Evolutionary conservation across 345 rosid genomes (phyloP).

Genomic region (Lepidium didymum): DNA sequence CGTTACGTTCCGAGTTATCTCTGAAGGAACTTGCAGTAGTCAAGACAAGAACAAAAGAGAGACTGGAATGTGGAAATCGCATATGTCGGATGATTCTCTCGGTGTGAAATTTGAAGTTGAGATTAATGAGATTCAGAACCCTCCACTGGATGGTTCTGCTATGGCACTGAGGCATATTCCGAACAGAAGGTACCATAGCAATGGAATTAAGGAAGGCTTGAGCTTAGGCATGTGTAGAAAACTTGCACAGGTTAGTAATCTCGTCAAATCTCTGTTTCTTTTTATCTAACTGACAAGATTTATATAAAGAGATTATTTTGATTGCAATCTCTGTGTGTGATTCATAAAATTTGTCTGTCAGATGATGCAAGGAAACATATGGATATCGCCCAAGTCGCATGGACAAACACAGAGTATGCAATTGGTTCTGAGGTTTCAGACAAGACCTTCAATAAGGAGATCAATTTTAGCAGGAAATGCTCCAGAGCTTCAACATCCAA

Average conservation of each 20-base stretch:
- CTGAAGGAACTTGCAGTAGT: constrained; percentile 35
- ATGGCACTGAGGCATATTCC: constrained; percentile 25
- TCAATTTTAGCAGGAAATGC: constrained; percentile 27
- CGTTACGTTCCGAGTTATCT: constrained; percentile 51
- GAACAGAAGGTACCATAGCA: constrained; percentile 35
- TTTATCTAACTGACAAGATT: neutral
- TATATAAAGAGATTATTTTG: neutral
- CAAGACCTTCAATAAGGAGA: constrained; percentile 42
- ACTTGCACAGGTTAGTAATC: constrained; percentile 72
- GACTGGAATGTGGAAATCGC: constrained; percentile 47
- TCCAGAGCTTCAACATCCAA: constrained; percentile 43
- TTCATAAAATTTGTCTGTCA: constrained; percentile 22
- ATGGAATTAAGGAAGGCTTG: constrained; percentile 54
- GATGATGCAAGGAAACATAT: constrained; percentile 98
- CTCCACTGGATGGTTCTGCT: constrained; percentile 35
- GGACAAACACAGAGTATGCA: constrained; percentile 73
- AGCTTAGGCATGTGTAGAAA: constrained; percentile 83
- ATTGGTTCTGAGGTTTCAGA: constrained; percentile 60
- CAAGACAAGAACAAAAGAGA: constrained; percentile 45
- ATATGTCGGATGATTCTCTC: constrained; percentile 39
- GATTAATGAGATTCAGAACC: constrained; percentile 40
- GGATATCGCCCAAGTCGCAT: constrained; percentile 54
- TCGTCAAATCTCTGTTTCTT: neutral
- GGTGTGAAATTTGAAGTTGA: constrained; percentile 66
- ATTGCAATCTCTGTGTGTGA: neutral